Evolutionary conservation across 1,284 basidiomycete genomes (phyloP), one percentile per base, ranked within the genome.

Genomic region (Psilocybe mexicana): DNA sequence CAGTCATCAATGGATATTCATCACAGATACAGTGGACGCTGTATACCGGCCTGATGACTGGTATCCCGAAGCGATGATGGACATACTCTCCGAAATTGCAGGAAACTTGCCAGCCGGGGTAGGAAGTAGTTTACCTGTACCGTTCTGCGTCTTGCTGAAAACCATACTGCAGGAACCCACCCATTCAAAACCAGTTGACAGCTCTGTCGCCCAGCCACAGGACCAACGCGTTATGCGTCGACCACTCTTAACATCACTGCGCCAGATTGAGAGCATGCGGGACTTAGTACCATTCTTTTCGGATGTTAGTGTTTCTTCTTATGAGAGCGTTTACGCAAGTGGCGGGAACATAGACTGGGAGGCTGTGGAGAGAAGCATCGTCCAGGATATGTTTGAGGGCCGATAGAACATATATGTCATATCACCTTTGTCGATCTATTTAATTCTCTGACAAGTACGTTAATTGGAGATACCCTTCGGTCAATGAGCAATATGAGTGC

Each of bases 1-100:
- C 59, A 97, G 95, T 64, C 93, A 99, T 72, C 95, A 99, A 79
- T 99, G 97, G 96, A 92, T 98, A 66, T 99, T 99, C 69, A 87
- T 98, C 55, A 97, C 95, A 0, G 97, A 99, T 72, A 98, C 96
- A 0, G 92, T 96, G 4, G 97, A 99, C 68, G 95, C 96, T 0
- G 85, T 95, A 10, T 95, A 95, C 71, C 89, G 88, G 6, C 89
- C 93, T 0, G 89, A 95, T 62, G 81, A 87, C 45, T 95, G 90
- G 84, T 76, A 78, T 46, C 90, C 96, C 1, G 90, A 93, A 62
- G 91, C 94, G 1, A 86, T 98, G 74, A 84, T 98, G 71, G 96
- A 99, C 70, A 88, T 91, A 46, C 77, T 98, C 0, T 87, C 93
- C n/a, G 92, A 95, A 63, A 84, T 93, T 42, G 82, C 90, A 11